Evolutionary conservation across 306 rosid species (phyloP), one percentile per base, ranked within the genome.

Genomic region (Cicer cuneatum): DNA sequence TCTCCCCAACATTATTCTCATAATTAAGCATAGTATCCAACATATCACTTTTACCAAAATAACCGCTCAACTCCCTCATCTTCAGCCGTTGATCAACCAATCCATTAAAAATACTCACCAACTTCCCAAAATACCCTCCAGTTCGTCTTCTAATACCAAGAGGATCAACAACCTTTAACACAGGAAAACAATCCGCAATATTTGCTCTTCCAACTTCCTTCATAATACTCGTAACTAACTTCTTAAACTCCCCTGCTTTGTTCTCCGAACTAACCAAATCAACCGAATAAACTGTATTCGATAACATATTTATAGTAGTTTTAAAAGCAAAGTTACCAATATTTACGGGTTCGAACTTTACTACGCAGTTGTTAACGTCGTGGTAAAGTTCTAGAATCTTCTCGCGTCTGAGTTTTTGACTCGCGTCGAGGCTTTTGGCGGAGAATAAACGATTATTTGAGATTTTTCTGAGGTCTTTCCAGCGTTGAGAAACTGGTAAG

Each of bases 381-480:
- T 19, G 16, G 7, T 56, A 46, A 24, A 89, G 88, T 8, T 81
- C 69, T 0, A 54, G 72, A 61, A 68, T 47, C 51, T 85, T 88
- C 1, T 41, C 2, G 14, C 10, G 41, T 21, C 87, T 54, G 0
- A 80, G 57, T 0, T 6, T 12, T 14, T 80, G 42, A 48, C 16
- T 67, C 0, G 82, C 64, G 0, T 88, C 86, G 6, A 90, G 88
- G 6, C 40, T 51, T 71, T 82, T 83, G 46, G 19, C 46, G 7
- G 89, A 51, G 56, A 90, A 88, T 35, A 86, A 12, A 0, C 68
- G 53, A 0, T 5, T 69, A 43, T 29, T 83, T 75, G 89, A 86
- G 5, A 80, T 14, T 51, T 67, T 88, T 3, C 92, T 72, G 0
- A 88, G 76, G 51, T 40, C 61, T 38, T 85, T 49, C 96, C 96